Evolutionary conservation across 208 protist species (phyloP), one percentile per base, ranked within the genome.

Genomic region (Blechomonas ayalai): DNA sequence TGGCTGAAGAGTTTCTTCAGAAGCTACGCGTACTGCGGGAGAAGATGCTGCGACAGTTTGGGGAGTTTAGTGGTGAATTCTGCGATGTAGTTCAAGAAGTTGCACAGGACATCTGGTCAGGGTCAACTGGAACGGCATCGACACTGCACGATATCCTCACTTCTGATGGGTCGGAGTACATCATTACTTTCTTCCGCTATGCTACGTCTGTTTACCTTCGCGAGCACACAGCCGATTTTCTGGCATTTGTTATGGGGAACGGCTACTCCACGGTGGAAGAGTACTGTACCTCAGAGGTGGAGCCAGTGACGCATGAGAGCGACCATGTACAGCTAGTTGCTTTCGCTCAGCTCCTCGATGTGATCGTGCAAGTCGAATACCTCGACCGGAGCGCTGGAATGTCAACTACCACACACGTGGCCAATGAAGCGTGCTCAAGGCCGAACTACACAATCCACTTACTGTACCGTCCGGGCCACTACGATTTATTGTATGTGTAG

Each of bases 261-360:
- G 71, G 68, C 49, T 87, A 79, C 52, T 42, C 49, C 9, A 76
- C 51, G 0, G 59, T 87, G 24, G 59, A 76, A 9, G 67, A 38
- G 22, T 92, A 84, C 45, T 92, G 84, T 49, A 52, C 53, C 15
- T 52, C 51, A 0, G 84, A 92, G 52, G 74, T 92, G 24, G 80
- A 92, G 58, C 56, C 76, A 15, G 63, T 92, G 0, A 67, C 67
- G 40, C 79, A 85, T 25, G 84, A 83, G 36, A 79, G 76, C 47
- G 84, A 92, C 51, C 57, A 92, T 53, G 43, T 89, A n/a, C 77
- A 92, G 39, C 31, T 89, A 16, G 80, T 73, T 3, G 80, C 71
- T 0, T 87, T 92, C 28, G 84, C 75, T 1, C 50, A 52, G 19
- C 55, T 73, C 2, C 78, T 92, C 37, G 19, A 80, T 3, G 58